Conservation (phyloP, 2,329 filamentous ascomycete species). For the Coniochaeta ligniaria region DNA sequence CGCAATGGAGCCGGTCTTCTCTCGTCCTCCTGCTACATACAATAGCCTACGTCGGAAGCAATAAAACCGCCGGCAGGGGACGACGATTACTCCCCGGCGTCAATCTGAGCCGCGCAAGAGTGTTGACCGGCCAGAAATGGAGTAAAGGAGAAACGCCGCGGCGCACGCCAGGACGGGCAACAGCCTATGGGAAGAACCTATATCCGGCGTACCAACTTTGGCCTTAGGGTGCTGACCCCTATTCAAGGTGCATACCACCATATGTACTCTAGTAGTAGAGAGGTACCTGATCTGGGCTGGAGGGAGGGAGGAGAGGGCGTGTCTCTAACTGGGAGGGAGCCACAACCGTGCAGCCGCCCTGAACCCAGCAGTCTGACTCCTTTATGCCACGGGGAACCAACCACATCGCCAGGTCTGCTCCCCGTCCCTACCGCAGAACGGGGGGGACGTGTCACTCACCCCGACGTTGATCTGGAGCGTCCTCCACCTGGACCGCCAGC, state of each 20-base stretch:
- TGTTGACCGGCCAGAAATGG: neutral
- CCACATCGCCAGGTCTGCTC: neutral
- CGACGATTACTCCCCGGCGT: neutral
- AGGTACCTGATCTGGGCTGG: no score
- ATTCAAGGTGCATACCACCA: neutral
- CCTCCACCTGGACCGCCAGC: neutral
- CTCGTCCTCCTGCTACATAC: neutral
- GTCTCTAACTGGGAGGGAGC: neutral
- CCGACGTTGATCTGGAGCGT: neutral
- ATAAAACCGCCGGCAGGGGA: neutral
- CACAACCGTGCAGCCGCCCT: neutral
- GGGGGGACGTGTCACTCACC: neutral
- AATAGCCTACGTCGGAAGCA: neutral
- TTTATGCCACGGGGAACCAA: neutral
- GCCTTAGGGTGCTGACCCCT: neutral
- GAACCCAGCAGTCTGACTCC: neutral
- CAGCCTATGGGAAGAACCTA: neutral
- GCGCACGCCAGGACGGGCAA: neutral
- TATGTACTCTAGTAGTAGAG: neutral
- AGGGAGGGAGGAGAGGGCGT: neutral
- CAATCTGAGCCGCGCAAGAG: neutral
- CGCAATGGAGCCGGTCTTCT: neutral
- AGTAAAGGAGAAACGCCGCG: neutral
- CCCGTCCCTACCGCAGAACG: neutral
- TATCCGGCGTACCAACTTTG: neutral